Percentiles rank a stretch among this genome's conserved stretches.
These are phyloP conservation scores for Aspergillus mulundensis DNA, from an alignment of 495 filamentous ascomycete genomes.

Conservation along the genomic window DNA sequence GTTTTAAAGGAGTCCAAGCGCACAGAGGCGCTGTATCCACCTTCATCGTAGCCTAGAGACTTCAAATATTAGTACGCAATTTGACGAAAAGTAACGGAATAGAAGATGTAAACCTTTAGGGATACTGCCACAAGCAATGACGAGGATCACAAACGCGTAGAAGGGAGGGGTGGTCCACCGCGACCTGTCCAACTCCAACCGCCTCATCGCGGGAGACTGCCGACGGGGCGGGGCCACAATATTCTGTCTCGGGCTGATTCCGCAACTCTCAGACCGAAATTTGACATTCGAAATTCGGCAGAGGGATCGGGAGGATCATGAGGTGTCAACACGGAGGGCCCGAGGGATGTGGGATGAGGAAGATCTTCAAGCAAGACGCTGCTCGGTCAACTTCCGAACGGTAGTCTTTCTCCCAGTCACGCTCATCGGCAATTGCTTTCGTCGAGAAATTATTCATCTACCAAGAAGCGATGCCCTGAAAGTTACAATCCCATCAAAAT, in stretches of 20 bases:
- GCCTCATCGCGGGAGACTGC: slow-evolving; percentile 21
- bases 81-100: not conserved
- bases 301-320: not conserved
- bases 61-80: slow-evolving; percentile 10
- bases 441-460: not conserved
- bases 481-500: not conserved
- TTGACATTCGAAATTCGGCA: not conserved
- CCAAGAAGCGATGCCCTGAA: not conserved
- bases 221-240: slow-evolving; percentile 3
- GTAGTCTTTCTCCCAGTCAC: not conserved
- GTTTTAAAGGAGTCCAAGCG: slow-evolving; percentile 35
- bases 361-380: not conserved
- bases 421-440: not conserved
- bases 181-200: slow-evolving; percentile 27
- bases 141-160: slow-evolving; percentile 36
- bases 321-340: not conserved
- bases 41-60: slow-evolving; percentile 44
- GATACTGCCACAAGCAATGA: slow-evolving; percentile 42
- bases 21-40: slow-evolving; percentile 43
- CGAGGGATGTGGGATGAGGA: not conserved
- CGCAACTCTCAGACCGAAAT: not conserved
- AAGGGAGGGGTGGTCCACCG: slow-evolving; percentile 39
- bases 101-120: slow-evolving; percentile 33
- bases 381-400: slow-evolving; percentile 28
- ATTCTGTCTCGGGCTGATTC: not conserved